Evolutionary conservation across 352 stramenopile species (phyloP), one percentile per base, ranked within the genome.

Genomic region (Globisporangium acanthophoron): DNA sequence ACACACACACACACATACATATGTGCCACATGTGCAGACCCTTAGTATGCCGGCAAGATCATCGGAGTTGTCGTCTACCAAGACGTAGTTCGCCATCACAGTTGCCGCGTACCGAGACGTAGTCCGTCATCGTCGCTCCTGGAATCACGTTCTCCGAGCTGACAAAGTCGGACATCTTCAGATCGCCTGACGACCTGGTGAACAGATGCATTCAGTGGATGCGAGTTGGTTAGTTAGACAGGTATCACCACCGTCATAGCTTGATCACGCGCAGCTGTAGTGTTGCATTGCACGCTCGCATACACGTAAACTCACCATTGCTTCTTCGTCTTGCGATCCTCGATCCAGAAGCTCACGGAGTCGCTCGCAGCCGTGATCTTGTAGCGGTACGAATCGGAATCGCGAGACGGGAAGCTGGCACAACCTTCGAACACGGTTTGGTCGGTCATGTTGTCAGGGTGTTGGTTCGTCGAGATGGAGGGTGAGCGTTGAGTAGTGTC

Each of bases 231-330:
- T 48, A 51, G 11, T 16, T 15, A 13, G 27, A 11, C 4, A 29
- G 8, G 5, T 15, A 16, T 24, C 21, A 24, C 21, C 21, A 24
- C 21, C 21, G 21, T 24, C 21, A 24, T 24, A 24, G 21, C 21
- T 24, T 24, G 21, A 24, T 24, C 21, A 24, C 21, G 21, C 1
- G 21, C 21, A 24, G 21, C 21, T 24, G 1, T 24, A 24, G 21
- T 24, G 21, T 24, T 24, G 21, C 48, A 41, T 7, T 20, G 13
- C 47, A 39, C 3, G 13, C 27, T 11, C 20, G 7, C 6, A 18
- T n/a, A 21, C n/a, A 5, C n/a, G 0, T 15, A 46, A 46, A 51
- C 49, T 24, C 20, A 59, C 53, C 53, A 59, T 21, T 59, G 53
- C 2, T 45, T 40, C 41, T 59, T 59, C 12, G 27, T 52, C 27